Evolutionary conservation across 2,329 filamentous ascomycete genomes (phyloP).

Genomic region (Clarireedia hainanense): DNA sequence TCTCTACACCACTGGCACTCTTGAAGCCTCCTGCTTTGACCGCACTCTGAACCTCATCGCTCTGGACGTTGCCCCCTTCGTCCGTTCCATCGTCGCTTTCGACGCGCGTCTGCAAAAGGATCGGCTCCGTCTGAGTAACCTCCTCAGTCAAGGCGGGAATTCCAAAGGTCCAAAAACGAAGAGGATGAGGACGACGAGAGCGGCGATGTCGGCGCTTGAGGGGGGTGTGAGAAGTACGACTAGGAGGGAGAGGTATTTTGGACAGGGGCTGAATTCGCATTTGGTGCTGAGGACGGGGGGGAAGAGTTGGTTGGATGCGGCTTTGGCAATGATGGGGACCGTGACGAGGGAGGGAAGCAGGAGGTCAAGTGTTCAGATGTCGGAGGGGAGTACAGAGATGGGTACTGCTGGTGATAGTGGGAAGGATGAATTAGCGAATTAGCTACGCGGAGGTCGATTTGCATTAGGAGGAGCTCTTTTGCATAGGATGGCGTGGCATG

Average conservation of each 20-base stretch:
- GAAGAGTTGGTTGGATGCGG: slow-evolving; percentile 23
- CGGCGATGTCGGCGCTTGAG: slow-evolving; percentile 69
- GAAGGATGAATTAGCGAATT: slow-evolving; percentile 2
- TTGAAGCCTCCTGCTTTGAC: slow-evolving; percentile 71
- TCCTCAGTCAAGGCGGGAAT: slow-evolving; percentile 51
- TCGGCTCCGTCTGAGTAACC: slow-evolving; percentile 51
- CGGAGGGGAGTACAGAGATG: neutral
- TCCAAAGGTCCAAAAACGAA: slow-evolving; percentile 42
- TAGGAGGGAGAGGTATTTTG: slow-evolving; percentile 66
- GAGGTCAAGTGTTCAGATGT: slow-evolving; percentile 3
- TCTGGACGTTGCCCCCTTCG: slow-evolving; percentile 78
- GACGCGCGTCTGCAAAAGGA: slow-evolving; percentile 65
- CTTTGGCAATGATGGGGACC: neutral
- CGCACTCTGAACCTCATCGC: slow-evolving; percentile 57
- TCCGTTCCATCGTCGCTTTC: slow-evolving; percentile 75
- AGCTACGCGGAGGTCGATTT: neutral
- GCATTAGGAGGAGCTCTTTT: neutral
- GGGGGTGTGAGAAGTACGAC: slow-evolving; percentile 61
- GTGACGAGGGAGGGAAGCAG: neutral
- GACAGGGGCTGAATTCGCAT: slow-evolving; percentile 48
- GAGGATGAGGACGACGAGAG: slow-evolving; percentile 61
- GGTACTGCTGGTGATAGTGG: neutral
- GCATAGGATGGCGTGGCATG: neutral
- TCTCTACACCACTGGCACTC: slow-evolving; percentile 33
- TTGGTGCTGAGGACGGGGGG: slow-evolving; percentile 58